phyloP scores from a whole-genome alignment of 352 stramenopile species.

The Phytophthora sojae region DNA sequence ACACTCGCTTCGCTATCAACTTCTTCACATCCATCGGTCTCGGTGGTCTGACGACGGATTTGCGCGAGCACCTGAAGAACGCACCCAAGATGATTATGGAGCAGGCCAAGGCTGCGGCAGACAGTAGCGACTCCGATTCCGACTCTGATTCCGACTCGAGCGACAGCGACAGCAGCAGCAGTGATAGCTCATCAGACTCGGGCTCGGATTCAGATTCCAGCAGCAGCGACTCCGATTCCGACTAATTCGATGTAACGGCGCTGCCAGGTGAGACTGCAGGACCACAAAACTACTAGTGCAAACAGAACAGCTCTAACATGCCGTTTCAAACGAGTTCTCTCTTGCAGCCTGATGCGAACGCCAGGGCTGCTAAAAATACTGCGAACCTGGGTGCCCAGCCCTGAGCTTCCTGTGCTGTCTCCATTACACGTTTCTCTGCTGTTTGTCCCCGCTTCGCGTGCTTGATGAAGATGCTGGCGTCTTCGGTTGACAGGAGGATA shows the following conservation, averaged over 20 bases:
- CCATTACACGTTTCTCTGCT: slow-evolving; percentile 9
- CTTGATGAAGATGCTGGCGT: slow-evolving; percentile 17
- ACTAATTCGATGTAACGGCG: slow-evolving; percentile 24
- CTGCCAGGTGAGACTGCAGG: slow-evolving; percentile 25
- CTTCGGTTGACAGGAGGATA: slow-evolving; percentile 2
- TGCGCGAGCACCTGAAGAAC: slow-evolving; percentile 97
- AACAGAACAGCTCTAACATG: slow-evolving; percentile 23
- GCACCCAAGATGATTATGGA: slow-evolving; percentile 95
- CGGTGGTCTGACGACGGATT: slow-evolving; percentile 96
- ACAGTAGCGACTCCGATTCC: slow-evolving; percentile 56
- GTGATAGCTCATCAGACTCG: slow-evolving; percentile 40
- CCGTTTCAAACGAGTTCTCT: slow-evolving; percentile 31
- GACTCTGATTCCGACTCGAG: slow-evolving; percentile 58
- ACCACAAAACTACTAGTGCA: slow-evolving; percentile 2
- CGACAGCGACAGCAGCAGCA: slow-evolving; percentile 38
- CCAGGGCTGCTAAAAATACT: slow-evolving; percentile 39
- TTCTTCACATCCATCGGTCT: slow-evolving; percentile 99
- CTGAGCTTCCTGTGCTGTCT: slow-evolving; percentile 9
- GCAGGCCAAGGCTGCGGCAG: slow-evolving; percentile 50
- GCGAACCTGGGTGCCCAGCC: neutral
- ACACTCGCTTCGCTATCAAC: slow-evolving; percentile 99
- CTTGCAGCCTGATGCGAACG: slow-evolving; percentile 23
- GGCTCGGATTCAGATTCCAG: slow-evolving; percentile 52
- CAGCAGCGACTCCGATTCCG: slow-evolving; percentile 53
- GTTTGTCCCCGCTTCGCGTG: neutral